Evolutionary conservation across 176 grass and related monocot species (phyloP), one percentile per base, ranked within the genome.

Genomic region (Cenchrus americanus): DNA sequence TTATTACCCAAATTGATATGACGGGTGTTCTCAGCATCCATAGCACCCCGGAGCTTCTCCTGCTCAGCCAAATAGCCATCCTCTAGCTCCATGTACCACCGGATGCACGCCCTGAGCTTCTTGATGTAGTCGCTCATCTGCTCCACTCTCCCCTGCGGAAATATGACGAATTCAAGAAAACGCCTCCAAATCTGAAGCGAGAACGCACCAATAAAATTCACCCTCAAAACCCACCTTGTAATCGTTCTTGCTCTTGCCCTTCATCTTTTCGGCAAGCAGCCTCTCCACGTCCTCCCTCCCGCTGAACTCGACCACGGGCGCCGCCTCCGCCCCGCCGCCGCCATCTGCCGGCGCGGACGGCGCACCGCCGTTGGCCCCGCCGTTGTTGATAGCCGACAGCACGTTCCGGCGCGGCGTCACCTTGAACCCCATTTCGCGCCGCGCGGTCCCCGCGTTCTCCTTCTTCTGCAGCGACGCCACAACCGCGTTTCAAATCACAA

Each of bases 51-150:
- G 2, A 94, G 91, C 72, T 88, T 96, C 62, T 94, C 90, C 78
- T 86, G 93, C 49, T 96, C 97, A 5, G 53, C 84, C 81, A 94
- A 43, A 72, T 96, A 92, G 2, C 81, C 83, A 62, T 99, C 93
- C 57, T 91, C 89, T 32, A 94, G 80, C 11, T 92, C 97, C 32
- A 83, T 84, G 67, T 79, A 87, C 97, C 93, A 96, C 9, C 70
- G 71, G 53, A 92, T 84, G 53, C 97, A 99, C 22, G 55, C 82
- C 50, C 93, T 92, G 6, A 99, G 87, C 70, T 96, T 91, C 83
- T 94, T 96, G 59, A 96, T 96, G 83, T 99, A 94, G 8, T 96
- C 93, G 9, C 77, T 91, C 90, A 96, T 91, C 84, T 92, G 97
- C 21, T 99, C 93, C 2, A 75, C 69, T 79, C 86, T 88, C 24